phyloP scores from a whole-genome alignment of 2,329 filamentous ascomycete species.

The Chaetomium globosum region DNA sequence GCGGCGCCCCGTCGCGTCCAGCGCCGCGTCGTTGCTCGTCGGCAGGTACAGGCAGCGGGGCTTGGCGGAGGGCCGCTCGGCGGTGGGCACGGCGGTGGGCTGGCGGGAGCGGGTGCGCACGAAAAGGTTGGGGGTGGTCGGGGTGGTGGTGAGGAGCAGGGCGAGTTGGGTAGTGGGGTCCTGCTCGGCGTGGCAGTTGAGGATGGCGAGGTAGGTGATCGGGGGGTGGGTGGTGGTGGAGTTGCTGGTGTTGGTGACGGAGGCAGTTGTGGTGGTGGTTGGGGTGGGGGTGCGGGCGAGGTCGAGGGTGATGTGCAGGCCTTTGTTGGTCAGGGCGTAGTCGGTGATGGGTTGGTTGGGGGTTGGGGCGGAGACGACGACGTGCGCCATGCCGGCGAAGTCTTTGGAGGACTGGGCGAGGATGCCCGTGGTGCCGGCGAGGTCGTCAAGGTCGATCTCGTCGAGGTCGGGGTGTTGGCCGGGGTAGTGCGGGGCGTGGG shows the following conservation, averaged over 20 bases:
- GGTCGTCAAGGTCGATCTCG: conserved; percentile 29
- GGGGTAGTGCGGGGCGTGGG: conserved; percentile 6
- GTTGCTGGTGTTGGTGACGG: neutral
- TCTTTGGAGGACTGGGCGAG: conserved; percentile 32
- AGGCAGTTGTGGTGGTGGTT: neutral
- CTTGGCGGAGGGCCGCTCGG: conserved; percentile 19
- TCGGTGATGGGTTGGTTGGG: conserved; percentile 11
- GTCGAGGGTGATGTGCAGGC: conserved; percentile 30
- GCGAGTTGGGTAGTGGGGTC: conserved; percentile 28
- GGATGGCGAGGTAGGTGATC: conserved; percentile 28
- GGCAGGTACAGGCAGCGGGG: conserved; percentile 28
- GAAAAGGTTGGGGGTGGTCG: conserved; percentile 26
- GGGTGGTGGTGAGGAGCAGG: conserved; percentile 30
- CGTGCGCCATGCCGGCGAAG: conserved; percentile 29
- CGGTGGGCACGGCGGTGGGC: conserved; percentile 17
- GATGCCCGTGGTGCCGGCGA: conserved; percentile 25
- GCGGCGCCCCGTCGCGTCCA: neutral
- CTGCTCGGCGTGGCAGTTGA: conserved; percentile 29
- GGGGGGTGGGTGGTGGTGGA: conserved; percentile 8
- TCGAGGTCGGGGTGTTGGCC: conserved; percentile 14
- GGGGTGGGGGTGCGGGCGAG: conserved; percentile 7
- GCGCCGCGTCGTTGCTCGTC: conserved; percentile 2
- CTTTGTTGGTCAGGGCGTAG: conserved; percentile 35
- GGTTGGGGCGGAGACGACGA: conserved; percentile 22
- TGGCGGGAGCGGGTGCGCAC: conserved; percentile 28